Evolutionary conservation across 2,329 filamentous ascomycete genomes (phyloP).

Genomic region (Penicillium fuscoglaucum): DNA sequence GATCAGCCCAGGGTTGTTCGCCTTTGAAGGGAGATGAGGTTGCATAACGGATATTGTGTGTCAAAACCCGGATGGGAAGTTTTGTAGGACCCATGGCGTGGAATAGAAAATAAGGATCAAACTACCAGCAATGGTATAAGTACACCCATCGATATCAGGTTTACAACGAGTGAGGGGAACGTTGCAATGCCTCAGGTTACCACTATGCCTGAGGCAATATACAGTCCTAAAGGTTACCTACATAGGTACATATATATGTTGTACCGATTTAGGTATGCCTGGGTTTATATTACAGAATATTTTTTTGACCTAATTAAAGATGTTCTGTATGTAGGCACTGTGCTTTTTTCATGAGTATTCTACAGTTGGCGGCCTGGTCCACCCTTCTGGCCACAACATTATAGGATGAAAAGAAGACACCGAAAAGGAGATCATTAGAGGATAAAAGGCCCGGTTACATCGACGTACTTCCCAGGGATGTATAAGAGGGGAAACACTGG

Average conservation of each 20-base stretch:
- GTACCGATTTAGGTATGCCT: background rate
- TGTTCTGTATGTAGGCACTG: background rate
- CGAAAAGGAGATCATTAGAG: too few species aligned
- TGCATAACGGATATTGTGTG: conserved; percentile 60
- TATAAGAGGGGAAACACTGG: background rate
- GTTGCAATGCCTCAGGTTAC: background rate
- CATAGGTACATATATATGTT: background rate
- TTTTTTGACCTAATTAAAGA: background rate
- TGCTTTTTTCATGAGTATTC: background rate
- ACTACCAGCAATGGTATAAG: background rate
- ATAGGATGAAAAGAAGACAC: too few species aligned
- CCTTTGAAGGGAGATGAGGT: conserved; percentile 51
- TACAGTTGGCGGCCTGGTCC: background rate
- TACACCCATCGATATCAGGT: background rate
- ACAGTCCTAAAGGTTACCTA: background rate
- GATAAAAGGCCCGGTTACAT: background rate
- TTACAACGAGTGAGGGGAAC: conserved; percentile 1
- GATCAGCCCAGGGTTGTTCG: conserved; percentile 53
- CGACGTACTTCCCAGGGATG: background rate
- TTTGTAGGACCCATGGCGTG: conserved; percentile 29
- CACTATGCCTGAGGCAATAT: background rate
- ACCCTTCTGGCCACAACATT: too few species aligned
- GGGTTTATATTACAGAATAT: background rate
- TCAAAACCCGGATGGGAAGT: conserved; percentile 51
- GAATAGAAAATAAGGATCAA: background rate